Conservation (phyloP, 169 alveolate genomes). For the Neospora caninum region DNA sequence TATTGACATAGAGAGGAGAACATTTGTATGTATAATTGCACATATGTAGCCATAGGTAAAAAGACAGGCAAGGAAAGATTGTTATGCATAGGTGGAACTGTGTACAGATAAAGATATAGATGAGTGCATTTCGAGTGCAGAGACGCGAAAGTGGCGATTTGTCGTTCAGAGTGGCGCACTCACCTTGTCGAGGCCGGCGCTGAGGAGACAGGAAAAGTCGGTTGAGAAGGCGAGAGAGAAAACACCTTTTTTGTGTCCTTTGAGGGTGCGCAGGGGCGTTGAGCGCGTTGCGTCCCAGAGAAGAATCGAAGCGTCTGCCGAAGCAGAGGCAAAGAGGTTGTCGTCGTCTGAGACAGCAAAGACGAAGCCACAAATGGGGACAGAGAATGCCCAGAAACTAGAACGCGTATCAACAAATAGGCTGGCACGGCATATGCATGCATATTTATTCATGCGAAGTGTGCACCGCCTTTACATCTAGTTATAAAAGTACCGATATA, state of each 20-base stretch:
- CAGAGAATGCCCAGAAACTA: background rate
- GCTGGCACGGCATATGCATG: background rate
- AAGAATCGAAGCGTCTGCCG: conserved; percentile 49
- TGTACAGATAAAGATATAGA: no score
- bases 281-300: conserved; percentile 46
- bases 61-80: no score
- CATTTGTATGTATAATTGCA: no score
- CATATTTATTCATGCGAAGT: background rate
- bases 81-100: no score
- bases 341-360: conserved; percentile 26
- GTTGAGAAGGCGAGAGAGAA: conserved; percentile 50
- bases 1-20: no score
- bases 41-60: no score
- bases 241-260: conserved; percentile 51
- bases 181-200: conserved; percentile 68
- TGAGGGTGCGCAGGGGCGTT: conserved; percentile 33
- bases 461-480: background rate
- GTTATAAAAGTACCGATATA: background rate
- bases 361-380: background rate
- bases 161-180: background rate
- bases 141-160: background rate
- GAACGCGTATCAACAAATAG: background rate
- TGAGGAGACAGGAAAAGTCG: conserved; percentile 47
- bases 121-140: no score
- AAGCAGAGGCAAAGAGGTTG: conserved; percentile 47